A percentile compares a stretch with the other conserved stretches of the same genome.
phyloP scores from a whole-genome alignment of 2,329 filamentous ascomycete genomes.

The Calonectria multiphialidica region DNA sequence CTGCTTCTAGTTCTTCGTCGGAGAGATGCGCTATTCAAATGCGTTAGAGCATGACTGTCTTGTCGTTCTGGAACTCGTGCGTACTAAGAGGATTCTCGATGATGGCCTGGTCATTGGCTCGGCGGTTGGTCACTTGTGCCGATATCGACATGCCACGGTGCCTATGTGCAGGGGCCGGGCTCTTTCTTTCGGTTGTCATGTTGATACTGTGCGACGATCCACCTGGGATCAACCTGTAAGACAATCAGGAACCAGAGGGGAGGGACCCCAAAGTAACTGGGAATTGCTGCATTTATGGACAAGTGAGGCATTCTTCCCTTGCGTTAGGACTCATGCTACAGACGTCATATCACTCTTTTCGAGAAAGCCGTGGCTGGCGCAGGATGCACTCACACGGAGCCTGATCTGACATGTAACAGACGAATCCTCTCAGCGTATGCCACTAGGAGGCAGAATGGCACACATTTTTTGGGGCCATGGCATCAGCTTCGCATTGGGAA shows the following conservation, averaged over 20 bases:
- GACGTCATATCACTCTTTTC: background rate
- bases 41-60: background rate
- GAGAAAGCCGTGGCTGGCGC: background rate
- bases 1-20: conserved; percentile 51
- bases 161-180: conserved; percentile 11
- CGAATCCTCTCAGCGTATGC: background rate
- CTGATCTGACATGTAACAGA: background rate
- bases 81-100: conserved; percentile 53
- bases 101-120: conserved; percentile 48
- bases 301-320: background rate
- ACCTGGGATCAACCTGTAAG: background rate
- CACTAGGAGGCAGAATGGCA: background rate
- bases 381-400: background rate
- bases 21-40: conserved; percentile 49
- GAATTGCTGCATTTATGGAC: background rate
- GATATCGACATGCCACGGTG: background rate
- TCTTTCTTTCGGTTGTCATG: background rate
- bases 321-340: background rate
- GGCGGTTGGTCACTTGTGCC: conserved; percentile 43
- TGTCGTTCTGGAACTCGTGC: background rate
- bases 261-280: background rate
- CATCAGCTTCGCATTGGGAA: background rate
- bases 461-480: background rate
- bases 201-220: background rate
- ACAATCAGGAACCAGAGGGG: background rate